Base-by-base conservation (phyloP, 768 basidiomycete genomes). In the Termitomyces sp. region DNA sequence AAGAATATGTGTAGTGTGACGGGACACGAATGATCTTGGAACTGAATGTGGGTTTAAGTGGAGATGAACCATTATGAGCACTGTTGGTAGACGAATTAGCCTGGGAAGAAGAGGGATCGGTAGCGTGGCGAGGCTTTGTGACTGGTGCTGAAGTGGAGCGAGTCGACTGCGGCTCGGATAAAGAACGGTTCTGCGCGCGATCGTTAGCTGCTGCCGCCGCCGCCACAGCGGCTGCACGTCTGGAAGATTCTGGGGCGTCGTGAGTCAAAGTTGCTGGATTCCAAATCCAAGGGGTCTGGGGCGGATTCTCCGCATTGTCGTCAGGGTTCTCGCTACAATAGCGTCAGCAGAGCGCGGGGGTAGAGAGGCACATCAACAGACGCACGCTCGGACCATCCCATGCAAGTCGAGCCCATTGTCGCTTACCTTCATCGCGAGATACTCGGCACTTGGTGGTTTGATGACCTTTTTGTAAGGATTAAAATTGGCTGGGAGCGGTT, bases 241-340 rank as follows among this genome's bases (percentile, higher is more conserved):
- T 52, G 12, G 42, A 40, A 24, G 61, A 52, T 4, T 57, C 40
- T 24, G 68, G 61, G 20, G 67, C 69, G 28, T 75, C 71, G 35
- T 74, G 66, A 9, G 66, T 58, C 22, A 85, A 71, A 57, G 72
- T 71, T 36, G 76, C 66, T 26, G 86, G 81, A 69, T 78, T 84
- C 88, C 88, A 90, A 56, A 88, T 78, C 88, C 88, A 90, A 8
- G 88, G 88, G 0, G 88, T 89, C 14, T 79, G 74, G 6, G 75
- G 71, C 22, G 55, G 42, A 14, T 46, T 61, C 16, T 47, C 62
- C 43, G 56, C 64, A 42, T 66, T 61, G 16, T 60, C 71, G 36
- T 72, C 69, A 49, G 68, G 61, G 61, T 78, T 64, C 65, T 75
- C 62, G 35, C 78, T 75, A 61, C 46, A 56, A 30, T 33, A 24